Conservation (phyloP, 495 filamentous ascomycete genomes). For the Podospora conica region DNA sequence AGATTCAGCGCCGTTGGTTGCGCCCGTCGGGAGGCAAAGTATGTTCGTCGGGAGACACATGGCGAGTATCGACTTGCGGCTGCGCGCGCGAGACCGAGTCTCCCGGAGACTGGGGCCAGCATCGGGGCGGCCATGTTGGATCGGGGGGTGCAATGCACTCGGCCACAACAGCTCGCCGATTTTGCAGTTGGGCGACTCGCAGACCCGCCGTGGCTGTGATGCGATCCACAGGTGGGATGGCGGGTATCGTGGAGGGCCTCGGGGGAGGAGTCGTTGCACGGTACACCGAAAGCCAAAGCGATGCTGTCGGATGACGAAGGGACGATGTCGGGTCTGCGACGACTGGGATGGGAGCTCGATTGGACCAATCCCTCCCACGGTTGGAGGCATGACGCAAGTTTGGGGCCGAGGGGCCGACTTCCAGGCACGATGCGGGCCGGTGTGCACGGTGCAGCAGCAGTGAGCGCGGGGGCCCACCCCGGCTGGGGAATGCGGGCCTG, state of each 20-base stretch:
- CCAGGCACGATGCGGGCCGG: background rate
- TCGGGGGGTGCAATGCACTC: background rate
- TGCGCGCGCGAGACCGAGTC: conserved; percentile 21
- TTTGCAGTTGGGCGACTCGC: background rate
- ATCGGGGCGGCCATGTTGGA: conserved; percentile 22
- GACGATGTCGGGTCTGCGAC: background rate
- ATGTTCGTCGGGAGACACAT: conserved; percentile 13
- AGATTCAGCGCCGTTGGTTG: conserved; percentile 8
- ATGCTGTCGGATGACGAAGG: background rate
- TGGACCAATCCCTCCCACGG: background rate
- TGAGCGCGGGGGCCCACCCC: background rate
- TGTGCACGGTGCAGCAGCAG: too few species aligned
- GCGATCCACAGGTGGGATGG: background rate
- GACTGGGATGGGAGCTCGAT: background rate
- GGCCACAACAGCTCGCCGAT: background rate
- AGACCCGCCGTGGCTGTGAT: background rate
- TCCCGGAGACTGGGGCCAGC: conserved; percentile 18
- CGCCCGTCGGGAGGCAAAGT: conserved; percentile 11
- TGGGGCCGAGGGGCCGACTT: background rate
- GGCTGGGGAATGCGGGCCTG: background rate
- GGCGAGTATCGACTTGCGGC: conserved; percentile 13
- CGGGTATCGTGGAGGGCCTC: background rate
- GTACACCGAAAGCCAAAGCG: background rate
- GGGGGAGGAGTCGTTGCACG: background rate
- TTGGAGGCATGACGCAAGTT: background rate